Conservation (phyloP, 2,329 filamentous ascomycete species). For the Ceratocystis ficicola region DNA sequence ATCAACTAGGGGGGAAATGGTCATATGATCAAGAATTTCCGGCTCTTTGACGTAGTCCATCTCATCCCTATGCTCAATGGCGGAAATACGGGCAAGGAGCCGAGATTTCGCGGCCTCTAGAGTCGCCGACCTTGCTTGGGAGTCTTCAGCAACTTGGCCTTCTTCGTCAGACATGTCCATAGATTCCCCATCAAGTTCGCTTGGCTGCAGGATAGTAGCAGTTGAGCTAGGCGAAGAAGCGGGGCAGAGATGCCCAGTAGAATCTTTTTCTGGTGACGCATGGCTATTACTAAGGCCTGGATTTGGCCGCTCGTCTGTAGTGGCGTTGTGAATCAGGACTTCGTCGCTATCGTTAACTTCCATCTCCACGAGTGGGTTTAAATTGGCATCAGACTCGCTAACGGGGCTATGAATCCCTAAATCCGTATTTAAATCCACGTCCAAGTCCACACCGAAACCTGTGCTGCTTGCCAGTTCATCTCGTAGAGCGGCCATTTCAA, state of each 20-base stretch:
- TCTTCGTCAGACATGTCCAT: conserved; percentile 38
- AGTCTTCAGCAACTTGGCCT: conserved; percentile 27
- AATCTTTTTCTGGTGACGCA: neutral
- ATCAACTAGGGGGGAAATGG: conserved; percentile 14
- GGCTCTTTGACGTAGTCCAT: conserved; percentile 27
- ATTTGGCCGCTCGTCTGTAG: neutral
- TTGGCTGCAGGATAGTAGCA: neutral
- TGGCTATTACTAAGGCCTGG: neutral
- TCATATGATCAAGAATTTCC: conserved; percentile 25
- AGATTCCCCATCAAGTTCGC: conserved; percentile 26
- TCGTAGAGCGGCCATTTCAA: conserved; percentile 40
- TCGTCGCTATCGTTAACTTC: conserved; percentile 28
- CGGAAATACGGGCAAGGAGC: conserved; percentile 37
- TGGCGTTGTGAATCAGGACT: neutral
- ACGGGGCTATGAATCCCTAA: conserved; percentile 37
- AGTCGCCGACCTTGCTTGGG: conserved; percentile 25
- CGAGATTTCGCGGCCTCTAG: conserved; percentile 39
- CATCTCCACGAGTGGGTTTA: conserved; percentile 21
- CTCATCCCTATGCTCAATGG: conserved; percentile 10
- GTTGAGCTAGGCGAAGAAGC: neutral
- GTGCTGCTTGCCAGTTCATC: conserved; percentile 31
- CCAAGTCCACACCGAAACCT: conserved; percentile 28
- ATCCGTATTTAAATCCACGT: conserved; percentile 27
- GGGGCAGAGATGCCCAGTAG: neutral
- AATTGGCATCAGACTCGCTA: conserved; percentile 34